Conservation (phyloP, 345 rosid species). For the Hibiscus trionum region DNA sequence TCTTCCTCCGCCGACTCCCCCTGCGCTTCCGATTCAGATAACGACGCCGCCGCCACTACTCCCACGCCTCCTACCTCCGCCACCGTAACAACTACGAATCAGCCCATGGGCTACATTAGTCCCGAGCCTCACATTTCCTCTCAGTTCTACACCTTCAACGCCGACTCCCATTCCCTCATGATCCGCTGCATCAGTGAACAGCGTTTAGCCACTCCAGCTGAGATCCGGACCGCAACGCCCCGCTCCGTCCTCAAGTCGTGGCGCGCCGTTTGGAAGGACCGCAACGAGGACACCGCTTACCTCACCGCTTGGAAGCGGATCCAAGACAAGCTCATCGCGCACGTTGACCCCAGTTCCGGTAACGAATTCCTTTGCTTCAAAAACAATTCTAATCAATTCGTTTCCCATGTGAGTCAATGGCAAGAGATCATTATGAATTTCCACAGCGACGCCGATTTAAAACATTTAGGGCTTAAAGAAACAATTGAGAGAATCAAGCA, state of each 20-base stretch:
- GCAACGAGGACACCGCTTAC: constrained; percentile 96
- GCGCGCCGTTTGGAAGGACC: constrained; percentile 97
- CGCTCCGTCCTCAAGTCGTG: constrained; percentile 75
- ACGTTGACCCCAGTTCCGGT: constrained; percentile 61
- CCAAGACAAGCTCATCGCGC: constrained; percentile 84
- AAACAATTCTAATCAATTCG: constrained; percentile 79
- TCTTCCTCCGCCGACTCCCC: constrained; percentile 58
- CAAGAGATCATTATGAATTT: constrained; percentile 90
- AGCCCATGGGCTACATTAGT: constrained; percentile 35
- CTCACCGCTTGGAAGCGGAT: constrained; percentile 97
- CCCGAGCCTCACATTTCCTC: constrained; percentile 86
- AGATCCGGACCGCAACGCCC: constrained; percentile 90
- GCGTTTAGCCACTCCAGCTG: constrained; percentile 76
- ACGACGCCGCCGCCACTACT: constrained; percentile 33
- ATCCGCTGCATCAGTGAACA: constrained; percentile 81
- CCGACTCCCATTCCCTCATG: constrained; percentile 91
- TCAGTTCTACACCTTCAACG: constrained; percentile 96
- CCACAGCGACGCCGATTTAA: constrained; percentile 89
- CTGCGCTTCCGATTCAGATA: constrained; percentile 43
- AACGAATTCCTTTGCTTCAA: constrained; percentile 83
- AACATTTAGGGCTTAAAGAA: constrained; percentile 77
- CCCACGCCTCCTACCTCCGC: constrained; percentile 5
- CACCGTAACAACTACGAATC: constrained; percentile 13
- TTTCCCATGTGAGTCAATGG: constrained; percentile 87
- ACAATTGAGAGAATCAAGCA: constrained; percentile 90